Base-by-base conservation (phyloP, 225 moss, liverwort and hornwort genomes). In the Lunularia cruciata region DNA sequence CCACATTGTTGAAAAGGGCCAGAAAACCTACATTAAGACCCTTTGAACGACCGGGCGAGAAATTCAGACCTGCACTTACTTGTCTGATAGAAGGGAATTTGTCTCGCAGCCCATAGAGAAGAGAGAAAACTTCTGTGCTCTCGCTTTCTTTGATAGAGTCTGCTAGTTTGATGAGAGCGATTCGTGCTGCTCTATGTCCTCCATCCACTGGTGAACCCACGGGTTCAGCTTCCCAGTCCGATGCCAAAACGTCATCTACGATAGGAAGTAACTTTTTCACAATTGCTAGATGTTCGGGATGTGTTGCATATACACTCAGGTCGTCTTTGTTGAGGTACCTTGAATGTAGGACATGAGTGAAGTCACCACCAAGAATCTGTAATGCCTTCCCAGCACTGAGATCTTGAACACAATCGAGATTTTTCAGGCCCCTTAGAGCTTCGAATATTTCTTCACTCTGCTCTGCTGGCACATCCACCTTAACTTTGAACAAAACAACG, bases 271-370 rank as follows among this genome's bases (percentile, higher is more conserved):
- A 64, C 23, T 79, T 78, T 67, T 67, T 73, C 42, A 84, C 79
- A 14, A 87, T 57, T 54, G 67, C 71, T 30, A 65, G 48, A 40
- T 88, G 72, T 20, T 78, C 73, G 3, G 83, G 85, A 10, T 84
- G 79, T 16, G 27, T 51, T 1, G 20, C 14, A 14, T 86, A 87
- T 0, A 67, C 68, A 30, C 53, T 78, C 32, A 90, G 68, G 0
- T 77, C 83, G 59, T 28, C 84, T 65, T 70, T 93, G 77, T 72
- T 82, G 4, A 57, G 45, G 63, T 83, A 87, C 32, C 87, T 77
- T 2, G 84, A 79, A 25, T 93, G 93, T 75, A 93, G 63, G 10
- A 77, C 87, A 69, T 90, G 88, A 20, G 84, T 87, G 60, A 72
- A 93, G 37, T 87, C 60, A 0, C 73, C 85, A 49, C 88, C 86